Evolutionary conservation across 2,329 filamentous ascomycete species (phyloP).

Genomic region (Orbilia blumenaviensis): DNA sequence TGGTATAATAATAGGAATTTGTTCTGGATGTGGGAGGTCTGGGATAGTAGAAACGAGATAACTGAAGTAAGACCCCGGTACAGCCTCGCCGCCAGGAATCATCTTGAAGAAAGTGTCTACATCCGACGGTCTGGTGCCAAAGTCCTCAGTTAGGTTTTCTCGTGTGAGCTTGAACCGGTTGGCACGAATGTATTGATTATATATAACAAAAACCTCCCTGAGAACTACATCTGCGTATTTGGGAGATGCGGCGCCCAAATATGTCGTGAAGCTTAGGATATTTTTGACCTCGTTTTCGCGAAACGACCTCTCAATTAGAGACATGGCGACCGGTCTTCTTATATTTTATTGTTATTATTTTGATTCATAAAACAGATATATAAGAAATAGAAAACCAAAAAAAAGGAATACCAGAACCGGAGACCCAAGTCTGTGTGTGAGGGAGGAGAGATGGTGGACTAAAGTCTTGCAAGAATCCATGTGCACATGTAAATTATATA

Average conservation of each 20-base stretch:
- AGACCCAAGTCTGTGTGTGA: neutral
- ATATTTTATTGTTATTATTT: too few relatives aligned
- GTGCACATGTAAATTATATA: neutral
- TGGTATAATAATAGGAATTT: neutral
- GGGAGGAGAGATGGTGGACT: neutral
- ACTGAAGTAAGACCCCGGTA: neutral
- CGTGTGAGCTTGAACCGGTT: neutral
- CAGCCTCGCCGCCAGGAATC: neutral
- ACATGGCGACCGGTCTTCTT: too few relatives aligned
- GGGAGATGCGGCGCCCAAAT: neutral
- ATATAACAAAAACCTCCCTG: neutral
- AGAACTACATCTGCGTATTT: neutral
- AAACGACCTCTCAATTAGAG: too few relatives aligned
- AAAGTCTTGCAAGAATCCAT: neutral
- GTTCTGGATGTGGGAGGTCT: conserved; percentile 4
- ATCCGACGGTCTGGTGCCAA: conserved; percentile 23
- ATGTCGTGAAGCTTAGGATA: neutral
- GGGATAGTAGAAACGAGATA: neutral
- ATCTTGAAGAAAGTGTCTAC: neutral
- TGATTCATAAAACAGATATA: too few relatives aligned
- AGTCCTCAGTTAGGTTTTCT: neutral
- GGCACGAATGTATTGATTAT: neutral
- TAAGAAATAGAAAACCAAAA: neutral
- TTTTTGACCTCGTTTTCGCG: neutral
- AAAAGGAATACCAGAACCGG: neutral